These are phyloP conservation scores for Geotrichum fermentans DNA, from an alignment of 1,139 yeast genomes.

Conservation along the genomic window DNA sequence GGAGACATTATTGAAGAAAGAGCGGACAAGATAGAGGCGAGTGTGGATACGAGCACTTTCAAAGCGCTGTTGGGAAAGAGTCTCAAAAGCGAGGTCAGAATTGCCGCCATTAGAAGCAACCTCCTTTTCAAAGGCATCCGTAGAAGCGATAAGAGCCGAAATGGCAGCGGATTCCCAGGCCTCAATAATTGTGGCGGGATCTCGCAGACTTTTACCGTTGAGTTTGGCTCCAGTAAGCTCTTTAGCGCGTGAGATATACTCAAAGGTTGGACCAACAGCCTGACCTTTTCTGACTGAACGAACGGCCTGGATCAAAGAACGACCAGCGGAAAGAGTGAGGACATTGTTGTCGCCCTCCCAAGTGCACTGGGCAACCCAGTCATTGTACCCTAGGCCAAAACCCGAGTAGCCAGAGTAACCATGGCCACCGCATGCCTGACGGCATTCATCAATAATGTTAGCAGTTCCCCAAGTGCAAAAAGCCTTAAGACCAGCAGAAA, in stretches of 20 bases:
- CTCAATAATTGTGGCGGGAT: constrained; percentile 31
- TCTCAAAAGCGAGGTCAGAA: constrained; percentile 35
- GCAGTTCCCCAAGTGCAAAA: constrained; percentile 80
- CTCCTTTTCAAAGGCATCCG: constrained; percentile 25
- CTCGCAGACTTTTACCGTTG: constrained; percentile 22
- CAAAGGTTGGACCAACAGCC: constrained; percentile 27
- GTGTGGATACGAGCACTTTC: constrained; percentile 38
- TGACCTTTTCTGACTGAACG: constrained; percentile 29
- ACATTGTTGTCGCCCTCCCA: constrained; percentile 95
- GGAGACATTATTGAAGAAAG: constrained; percentile 32
- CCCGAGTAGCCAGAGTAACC: constrained; percentile 84
- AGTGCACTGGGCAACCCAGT: constrained; percentile 90
- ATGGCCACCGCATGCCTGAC: constrained; percentile 92
- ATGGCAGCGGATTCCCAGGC: constrained; percentile 40
- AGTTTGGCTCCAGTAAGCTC: constrained; percentile 27
- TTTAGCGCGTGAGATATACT: constrained; percentile 23
- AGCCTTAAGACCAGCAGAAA: constrained; percentile 80
- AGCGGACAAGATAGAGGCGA: constrained; percentile 31
- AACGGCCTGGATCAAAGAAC: constrained; percentile 33
- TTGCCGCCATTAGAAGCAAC: constrained; percentile 26
- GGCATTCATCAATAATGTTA: constrained; percentile 68
- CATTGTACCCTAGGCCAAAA: constrained; percentile 76
- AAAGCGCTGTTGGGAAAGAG: constrained; percentile 37
- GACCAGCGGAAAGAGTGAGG: constrained; percentile 70
- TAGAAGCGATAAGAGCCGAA: constrained; percentile 33